A percentile compares a stretch with the other conserved stretches of the same genome.
phyloP scores from a whole-genome alignment of 345 rosid species.

The Pistacia atlantica region DNA sequence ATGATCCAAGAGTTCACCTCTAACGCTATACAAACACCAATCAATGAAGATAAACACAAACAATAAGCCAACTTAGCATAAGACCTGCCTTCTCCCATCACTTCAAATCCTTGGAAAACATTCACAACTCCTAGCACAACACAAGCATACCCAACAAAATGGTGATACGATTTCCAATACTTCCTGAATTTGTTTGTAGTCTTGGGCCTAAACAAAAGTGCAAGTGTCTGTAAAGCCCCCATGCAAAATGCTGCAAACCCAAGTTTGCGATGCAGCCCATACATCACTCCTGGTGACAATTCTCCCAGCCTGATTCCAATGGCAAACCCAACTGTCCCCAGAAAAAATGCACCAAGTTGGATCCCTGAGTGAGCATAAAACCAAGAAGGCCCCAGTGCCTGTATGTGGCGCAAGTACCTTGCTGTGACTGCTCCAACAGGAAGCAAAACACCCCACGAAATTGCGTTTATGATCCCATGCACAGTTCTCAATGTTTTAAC shows the following conservation, averaged over 20 bases:
- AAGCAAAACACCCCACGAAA: conserved; percentile 78
- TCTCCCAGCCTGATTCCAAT: conserved; percentile 74
- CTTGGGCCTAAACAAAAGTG: conserved; percentile 81
- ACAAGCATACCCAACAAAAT: conserved; percentile 87
- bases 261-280: conserved; percentile 74
- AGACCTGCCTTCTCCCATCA: conserved; percentile 75
- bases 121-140: conserved; percentile 95
- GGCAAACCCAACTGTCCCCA: conserved; percentile 74
- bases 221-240: conserved; percentile 75
- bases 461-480: conserved; percentile 68
- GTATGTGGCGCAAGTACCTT: conserved; percentile 70
- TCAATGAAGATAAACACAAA: conserved; percentile 65
- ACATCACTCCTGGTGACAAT: conserved; percentile 66
- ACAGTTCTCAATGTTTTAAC: conserved; percentile 42
- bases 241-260: conserved; percentile 67
- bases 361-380: conserved; percentile 79
- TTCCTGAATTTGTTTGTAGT: conserved; percentile 84
- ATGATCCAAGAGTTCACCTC: conserved; percentile 95
- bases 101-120: conserved; percentile 93
- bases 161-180: conserved; percentile 98
- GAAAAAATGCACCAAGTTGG: conserved; percentile 56
- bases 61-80: conserved; percentile 74
- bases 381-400: conserved; percentile 80
- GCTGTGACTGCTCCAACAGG: conserved; percentile 76
- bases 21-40: conserved; percentile 82